Base-by-base conservation (phyloP, 1,284 basidiomycete species). In the Cerrena zonata region DNA sequence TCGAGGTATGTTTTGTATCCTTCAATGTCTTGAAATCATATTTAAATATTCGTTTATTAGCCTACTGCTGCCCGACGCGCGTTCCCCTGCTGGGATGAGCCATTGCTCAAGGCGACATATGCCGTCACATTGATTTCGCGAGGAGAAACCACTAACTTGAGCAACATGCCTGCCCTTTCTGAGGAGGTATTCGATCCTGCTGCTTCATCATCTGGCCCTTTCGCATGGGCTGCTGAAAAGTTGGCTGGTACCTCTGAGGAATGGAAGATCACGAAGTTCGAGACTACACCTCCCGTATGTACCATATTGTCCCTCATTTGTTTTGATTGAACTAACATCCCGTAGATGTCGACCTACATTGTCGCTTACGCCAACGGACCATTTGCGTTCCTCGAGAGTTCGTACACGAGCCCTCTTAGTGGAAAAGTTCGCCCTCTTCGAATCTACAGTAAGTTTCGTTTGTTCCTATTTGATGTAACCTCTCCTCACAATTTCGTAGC, bases 21-120 rank as follows among this genome's bases (percentile, higher is more conserved):
- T 5, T 34, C 26, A 11, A 30, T 23, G 18, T 39, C 53, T 44
- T 18, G 1, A 18, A n/a, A 21, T 12, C 27, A 21, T 18, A 22
- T n/a, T 25, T 38, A 5, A 38, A n/a, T 24, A 11, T 18, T 61
- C 54, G 30, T 15, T 7, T 70, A 74, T 49, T 71, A 97, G 84
- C 86, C 94, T 18, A 96, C 92, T 23, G 83, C 86, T 52, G 93
- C 93, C 3, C 77, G 94, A 52, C 76, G 82, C 47, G 85, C 86
- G 10, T 90, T 92, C 68, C 91, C 91, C 24, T 87, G 81, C 68
- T 98, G 91, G 90, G 95, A 97, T 66, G 94, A 98, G 67, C 95
- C 95, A 22, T 77, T 84, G 21, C 77, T 96, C 62, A 98, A 98
- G 69, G 89, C 94, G 4, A 93, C 86, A 2, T 96, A 89, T 68